phyloP scores from a whole-genome alignment of 805 yeast species.

The Grigorovia humatica region DNA sequence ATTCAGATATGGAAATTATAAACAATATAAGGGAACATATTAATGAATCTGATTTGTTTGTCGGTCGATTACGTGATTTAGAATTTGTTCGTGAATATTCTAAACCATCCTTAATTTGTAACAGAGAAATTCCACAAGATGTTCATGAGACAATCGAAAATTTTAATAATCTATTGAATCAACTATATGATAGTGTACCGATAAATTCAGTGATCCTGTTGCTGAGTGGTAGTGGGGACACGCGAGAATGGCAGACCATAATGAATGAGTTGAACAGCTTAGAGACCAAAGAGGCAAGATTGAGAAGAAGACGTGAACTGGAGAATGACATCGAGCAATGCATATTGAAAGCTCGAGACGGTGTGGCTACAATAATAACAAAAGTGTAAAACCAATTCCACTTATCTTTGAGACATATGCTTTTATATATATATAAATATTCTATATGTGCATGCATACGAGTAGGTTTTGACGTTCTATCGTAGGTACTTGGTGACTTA shows the following conservation, averaged over 20 bases:
- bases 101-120: conserved; percentile 14
- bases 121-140: background rate
- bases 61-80: conserved; percentile 49
- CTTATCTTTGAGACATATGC: background rate
- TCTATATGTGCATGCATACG: background rate
- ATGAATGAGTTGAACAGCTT: conserved; percentile 33
- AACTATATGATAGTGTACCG: conserved; percentile 45
- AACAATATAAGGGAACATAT: conserved; percentile 31
- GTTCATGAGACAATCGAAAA: conserved; percentile 9
- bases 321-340: conserved; percentile 38
- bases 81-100: conserved; percentile 35
- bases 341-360: conserved; percentile 45
- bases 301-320: conserved; percentile 34
- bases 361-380: conserved; percentile 46
- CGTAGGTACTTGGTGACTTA: background rate
- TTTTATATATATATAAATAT: background rate
- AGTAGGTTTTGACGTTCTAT: too few species aligned
- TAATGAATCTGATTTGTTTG: conserved; percentile 36
- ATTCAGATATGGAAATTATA: conserved; percentile 51
- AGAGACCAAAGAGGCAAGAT: conserved; percentile 30
- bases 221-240: conserved; percentile 54
- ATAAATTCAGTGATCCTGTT: conserved; percentile 49
- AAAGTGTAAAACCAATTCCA: conserved; percentile 16
- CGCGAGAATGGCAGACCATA: conserved; percentile 34
- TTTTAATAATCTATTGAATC: conserved; percentile 37